These are phyloP conservation scores for Scutellaria galericulata DNA, from an alignment of 257 asterid species.

Conservation along the genomic window DNA sequence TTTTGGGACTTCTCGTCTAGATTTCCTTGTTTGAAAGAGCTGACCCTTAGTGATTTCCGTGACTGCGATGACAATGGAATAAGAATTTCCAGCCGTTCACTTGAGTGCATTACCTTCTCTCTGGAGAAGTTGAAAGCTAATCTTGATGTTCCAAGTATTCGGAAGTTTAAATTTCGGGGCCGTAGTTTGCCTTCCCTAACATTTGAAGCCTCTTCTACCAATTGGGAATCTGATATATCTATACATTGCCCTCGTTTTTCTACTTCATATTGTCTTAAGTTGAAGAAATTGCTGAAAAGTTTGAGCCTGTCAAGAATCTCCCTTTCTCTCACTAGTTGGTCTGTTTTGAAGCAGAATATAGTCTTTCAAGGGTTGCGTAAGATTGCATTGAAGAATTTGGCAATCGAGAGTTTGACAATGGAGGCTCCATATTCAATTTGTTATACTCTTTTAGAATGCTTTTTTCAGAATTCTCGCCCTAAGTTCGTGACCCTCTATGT, in stretches of 20 bases:
- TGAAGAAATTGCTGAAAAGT: background rate
- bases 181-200: background rate
- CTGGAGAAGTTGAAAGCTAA: background rate
- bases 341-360: too few species aligned
- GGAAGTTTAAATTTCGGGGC: background rate
- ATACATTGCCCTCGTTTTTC: fast-evolving
- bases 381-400: slow-evolving; percentile 7
- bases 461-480: slow-evolving; percentile 16
- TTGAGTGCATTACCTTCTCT: background rate
- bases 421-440: background rate
- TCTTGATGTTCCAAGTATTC: slow-evolving; percentile 28
- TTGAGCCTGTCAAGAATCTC: slow-evolving; percentile 13
- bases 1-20: background rate
- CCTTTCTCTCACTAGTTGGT: background rate
- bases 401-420: slow-evolving; percentile 15
- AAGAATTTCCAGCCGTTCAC: slow-evolving; percentile 9
- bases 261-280: background rate
- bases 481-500: background rate
- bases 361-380: background rate
- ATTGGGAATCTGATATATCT: slow-evolving; percentile 21
- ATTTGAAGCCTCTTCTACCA: background rate
- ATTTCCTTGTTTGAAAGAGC: slow-evolving; percentile 19
- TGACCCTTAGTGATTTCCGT: background rate
- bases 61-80: background rate
- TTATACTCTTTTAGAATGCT: background rate